These are phyloP conservation scores for Phylloporus sp. DNA, from an alignment of 1,284 basidiomycete species.

Conservation along the genomic window DNA sequence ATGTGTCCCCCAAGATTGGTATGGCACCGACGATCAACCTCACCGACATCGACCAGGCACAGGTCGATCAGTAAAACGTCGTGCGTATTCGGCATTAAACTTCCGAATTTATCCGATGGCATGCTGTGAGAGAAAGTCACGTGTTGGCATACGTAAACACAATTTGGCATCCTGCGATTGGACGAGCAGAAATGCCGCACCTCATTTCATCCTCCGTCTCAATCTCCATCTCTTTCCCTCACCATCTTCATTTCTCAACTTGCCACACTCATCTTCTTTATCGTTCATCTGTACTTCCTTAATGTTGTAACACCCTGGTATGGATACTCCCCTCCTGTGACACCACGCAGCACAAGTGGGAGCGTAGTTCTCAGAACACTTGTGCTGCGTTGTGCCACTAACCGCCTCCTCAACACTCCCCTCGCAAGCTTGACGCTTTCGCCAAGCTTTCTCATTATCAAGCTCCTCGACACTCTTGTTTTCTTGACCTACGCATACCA, in stretches of 20 bases:
- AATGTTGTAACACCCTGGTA: not conserved
- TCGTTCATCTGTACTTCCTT: not conserved
- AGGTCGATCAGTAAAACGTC: too few species aligned
- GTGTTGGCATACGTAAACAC: not conserved
- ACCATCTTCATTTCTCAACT: not conserved
- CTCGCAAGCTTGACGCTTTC: not conserved
- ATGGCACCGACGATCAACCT: too few species aligned
- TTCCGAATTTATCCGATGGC: not conserved
- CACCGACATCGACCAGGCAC: too few species aligned
- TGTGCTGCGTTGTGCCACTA: slow-evolving; percentile 35
- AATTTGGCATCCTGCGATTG: slow-evolving; percentile 6
- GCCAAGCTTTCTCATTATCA: not conserved
- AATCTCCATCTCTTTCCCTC: not conserved
- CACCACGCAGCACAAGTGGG: slow-evolving; percentile 46
- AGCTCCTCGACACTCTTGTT: not conserved
- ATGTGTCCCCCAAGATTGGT: too few species aligned
- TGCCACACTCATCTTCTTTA: not conserved
- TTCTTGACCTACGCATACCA: not conserved
- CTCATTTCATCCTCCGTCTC: not conserved
- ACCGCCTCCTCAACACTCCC: not conserved
- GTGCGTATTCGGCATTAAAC: too few species aligned
- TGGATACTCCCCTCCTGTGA: not conserved
- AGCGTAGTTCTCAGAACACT: slow-evolving; percentile 60
- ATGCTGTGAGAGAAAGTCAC: not conserved
- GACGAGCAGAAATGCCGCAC: slow-evolving; percentile 11